A percentile compares a stretch with the other conserved stretches of the same genome.
These are phyloP conservation scores for Tylopilus balloui DNA, from an alignment of 768 basidiomycete genomes.

Conservation along the genomic window DNA sequence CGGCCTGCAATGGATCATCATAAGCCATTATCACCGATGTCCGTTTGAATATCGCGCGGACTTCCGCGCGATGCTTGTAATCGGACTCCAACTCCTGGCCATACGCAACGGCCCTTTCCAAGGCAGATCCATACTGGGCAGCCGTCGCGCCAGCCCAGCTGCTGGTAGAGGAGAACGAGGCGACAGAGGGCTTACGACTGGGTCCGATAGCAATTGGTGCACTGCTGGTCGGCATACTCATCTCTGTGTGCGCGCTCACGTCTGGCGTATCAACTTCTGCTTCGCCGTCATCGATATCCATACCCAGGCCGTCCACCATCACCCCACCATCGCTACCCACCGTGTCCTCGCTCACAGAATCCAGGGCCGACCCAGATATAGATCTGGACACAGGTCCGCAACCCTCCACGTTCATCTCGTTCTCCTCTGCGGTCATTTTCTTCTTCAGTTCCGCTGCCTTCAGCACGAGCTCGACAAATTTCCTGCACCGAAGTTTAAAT, in stretches of 20 bases:
- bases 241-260: slow-evolving; percentile 8
- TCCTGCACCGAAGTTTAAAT: slow-evolving; percentile 81
- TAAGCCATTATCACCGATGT: slow-evolving; percentile 81
- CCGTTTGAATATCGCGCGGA: slow-evolving; percentile 63
- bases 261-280: slow-evolving; percentile 30
- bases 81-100: slow-evolving; percentile 68
- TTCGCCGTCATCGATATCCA: slow-evolving; percentile 47
- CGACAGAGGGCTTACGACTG: slow-evolving; percentile 27
- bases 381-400: slow-evolving; percentile 25
- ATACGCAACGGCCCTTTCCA: slow-evolving; percentile 66
- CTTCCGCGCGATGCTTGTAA: slow-evolving; percentile 60
- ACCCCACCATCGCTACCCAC: slow-evolving; percentile 37
- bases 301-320: slow-evolving; percentile 47
- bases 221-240: slow-evolving; percentile 14
- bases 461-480: slow-evolving; percentile 79
- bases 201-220: slow-evolving; percentile 30
- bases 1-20: slow-evolving; percentile 64
- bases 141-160: slow-evolving; percentile 24
- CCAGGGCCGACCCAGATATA: slow-evolving; percentile 22
- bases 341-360: slow-evolving; percentile 34
- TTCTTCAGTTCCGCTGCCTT: slow-evolving; percentile 68
- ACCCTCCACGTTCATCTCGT: slow-evolving; percentile 28
- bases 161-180: slow-evolving; percentile 26
- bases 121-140: slow-evolving; percentile 50
- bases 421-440: slow-evolving; percentile 45